These are phyloP conservation scores for Phanerodontia chrysosporium DNA, from an alignment of 768 basidiomycete genomes.

Conservation along the genomic window DNA sequence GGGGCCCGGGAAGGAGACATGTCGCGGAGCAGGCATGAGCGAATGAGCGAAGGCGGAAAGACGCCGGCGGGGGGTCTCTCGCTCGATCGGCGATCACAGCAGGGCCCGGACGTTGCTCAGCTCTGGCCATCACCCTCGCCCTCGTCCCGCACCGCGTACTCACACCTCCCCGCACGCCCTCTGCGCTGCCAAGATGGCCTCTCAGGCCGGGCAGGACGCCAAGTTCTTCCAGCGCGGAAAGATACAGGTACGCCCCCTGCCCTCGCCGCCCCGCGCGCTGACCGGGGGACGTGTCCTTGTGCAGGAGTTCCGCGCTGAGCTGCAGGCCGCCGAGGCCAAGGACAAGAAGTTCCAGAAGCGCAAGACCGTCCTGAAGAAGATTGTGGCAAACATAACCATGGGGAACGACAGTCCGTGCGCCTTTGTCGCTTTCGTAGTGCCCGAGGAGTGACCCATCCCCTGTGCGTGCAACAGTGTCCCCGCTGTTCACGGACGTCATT, in stretches of 20 bases:
- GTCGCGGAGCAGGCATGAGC: slow-evolving; percentile 17
- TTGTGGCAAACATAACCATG: slow-evolving; percentile 99
- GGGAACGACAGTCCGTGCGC: slow-evolving; percentile 89
- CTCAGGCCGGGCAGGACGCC: slow-evolving; percentile 76
- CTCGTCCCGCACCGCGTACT: neutral
- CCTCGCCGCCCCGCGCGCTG: slow-evolving; percentile 2
- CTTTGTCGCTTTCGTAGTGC: neutral
- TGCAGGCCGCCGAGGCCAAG: slow-evolving; percentile 87
- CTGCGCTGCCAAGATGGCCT: slow-evolving; percentile 30
- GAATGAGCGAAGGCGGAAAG: neutral
- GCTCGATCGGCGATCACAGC: neutral
- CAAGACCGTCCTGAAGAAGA: slow-evolving; percentile 93
- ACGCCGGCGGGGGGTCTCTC: neutral
- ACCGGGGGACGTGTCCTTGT: neutral
- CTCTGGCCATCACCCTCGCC: neutral
- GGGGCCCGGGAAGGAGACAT: slow-evolving; percentile 6
- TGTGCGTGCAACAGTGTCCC: slow-evolving; percentile 62
- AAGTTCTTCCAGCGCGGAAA: slow-evolving; percentile 91
- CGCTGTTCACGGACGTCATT: slow-evolving; percentile 92
- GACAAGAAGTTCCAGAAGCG: slow-evolving; percentile 95
- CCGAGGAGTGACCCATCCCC: neutral
- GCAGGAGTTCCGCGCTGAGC: slow-evolving; percentile 86
- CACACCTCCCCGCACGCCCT: neutral
- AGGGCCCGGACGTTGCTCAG: slow-evolving; percentile 1
- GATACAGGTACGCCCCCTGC: slow-evolving; percentile 60